Evolutionary conservation across 768 basidiomycete species (phyloP).

Genomic region (Suillus weaverae): DNA sequence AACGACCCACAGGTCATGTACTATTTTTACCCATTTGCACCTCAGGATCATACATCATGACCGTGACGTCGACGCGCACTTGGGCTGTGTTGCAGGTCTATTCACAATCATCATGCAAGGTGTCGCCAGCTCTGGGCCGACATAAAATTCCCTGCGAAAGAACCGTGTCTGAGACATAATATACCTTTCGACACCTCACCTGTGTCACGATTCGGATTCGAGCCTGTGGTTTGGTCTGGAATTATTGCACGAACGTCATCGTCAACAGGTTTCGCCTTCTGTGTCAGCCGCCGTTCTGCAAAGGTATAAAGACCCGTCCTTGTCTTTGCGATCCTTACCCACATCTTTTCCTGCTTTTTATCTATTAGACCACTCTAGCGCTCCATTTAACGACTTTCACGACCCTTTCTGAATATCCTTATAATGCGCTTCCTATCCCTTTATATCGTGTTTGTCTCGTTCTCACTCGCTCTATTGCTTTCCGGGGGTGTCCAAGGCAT

Average conservation of each 20-base stretch:
- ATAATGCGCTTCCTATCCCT: conserved; percentile 25
- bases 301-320: neutral
- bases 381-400: neutral
- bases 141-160: neutral
- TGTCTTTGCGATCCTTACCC: conserved; percentile 12
- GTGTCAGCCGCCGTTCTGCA: neutral
- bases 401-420: conserved; percentile 13
- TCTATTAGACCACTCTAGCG: conserved; percentile 2
- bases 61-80: neutral
- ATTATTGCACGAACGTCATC: neutral
- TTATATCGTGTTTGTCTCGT: conserved; percentile 16
- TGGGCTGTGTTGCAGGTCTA: neutral
- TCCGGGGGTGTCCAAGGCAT: conserved; percentile 18
- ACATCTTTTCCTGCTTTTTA: conserved; percentile 11
- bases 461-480: conserved; percentile 19
- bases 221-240: neutral
- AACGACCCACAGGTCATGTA: neutral
- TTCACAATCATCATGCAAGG: neutral
- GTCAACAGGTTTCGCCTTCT: neutral
- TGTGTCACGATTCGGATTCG: neutral
- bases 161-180: neutral
- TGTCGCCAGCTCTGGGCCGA: neutral
- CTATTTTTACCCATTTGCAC: neutral
- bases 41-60: neutral
- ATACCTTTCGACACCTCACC: neutral